Conservation (phyloP, 768 basidiomycete species). For the Naganishia antarctica region DNA sequence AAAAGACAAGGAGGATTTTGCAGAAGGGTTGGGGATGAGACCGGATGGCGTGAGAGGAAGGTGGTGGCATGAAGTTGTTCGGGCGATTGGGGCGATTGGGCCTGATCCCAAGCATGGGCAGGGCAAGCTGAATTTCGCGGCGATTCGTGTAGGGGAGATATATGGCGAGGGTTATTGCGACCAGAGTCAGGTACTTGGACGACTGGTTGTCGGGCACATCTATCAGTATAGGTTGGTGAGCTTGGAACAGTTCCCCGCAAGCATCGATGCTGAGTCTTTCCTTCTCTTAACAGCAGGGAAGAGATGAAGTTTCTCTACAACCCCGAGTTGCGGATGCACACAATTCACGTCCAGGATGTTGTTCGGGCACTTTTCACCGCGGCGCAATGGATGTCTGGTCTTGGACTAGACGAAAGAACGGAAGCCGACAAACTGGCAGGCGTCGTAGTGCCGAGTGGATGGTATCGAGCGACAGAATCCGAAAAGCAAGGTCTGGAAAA, state of each 20-base stretch:
- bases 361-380: conserved; percentile 35
- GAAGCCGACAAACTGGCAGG: conserved; percentile 25
- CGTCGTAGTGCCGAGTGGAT: conserved; percentile 29
- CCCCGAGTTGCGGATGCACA: conserved; percentile 45
- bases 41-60: conserved; percentile 42
- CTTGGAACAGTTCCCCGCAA: background rate
- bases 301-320: conserved; percentile 49
- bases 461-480: conserved; percentile 22
- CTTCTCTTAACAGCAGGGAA: conserved; percentile 34
- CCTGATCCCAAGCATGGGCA: background rate
- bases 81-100: conserved; percentile 33
- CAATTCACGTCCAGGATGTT: conserved; percentile 40
- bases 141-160: conserved; percentile 38
- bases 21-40: conserved; percentile 29
- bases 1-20: conserved; percentile 3
- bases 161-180: conserved; percentile 42
- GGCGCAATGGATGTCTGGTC: conserved; percentile 19
- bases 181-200: conserved; percentile 37
- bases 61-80: conserved; percentile 47
- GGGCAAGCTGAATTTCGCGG: conserved; percentile 37
- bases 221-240: conserved; percentile 40
- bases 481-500: conserved; percentile 29
- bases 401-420: background rate
- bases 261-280: background rate
- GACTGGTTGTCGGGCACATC: conserved; percentile 42